Evolutionary conservation across 768 basidiomycete genomes (phyloP).

Genomic region (Dioszegia aurantiaca): DNA sequence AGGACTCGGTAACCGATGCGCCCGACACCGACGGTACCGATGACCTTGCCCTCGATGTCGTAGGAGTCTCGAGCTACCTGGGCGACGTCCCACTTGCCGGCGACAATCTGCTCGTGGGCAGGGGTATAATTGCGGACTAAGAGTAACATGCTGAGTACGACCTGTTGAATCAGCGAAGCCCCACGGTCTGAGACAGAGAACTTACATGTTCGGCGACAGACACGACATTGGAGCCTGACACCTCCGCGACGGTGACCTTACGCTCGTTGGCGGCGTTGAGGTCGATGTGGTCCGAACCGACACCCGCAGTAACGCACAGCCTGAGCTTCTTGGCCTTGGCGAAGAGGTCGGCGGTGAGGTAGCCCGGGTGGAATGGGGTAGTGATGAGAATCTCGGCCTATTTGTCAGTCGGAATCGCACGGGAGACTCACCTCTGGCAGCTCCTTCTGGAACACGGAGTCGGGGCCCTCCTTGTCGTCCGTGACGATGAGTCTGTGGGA

Average conservation of each 20-base stretch:
- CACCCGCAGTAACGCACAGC: constrained; percentile 83
- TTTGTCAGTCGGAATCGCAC: background rate
- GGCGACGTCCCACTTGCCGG: constrained; percentile 83
- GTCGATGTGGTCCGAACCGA: constrained; percentile 73
- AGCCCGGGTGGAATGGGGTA: constrained; percentile 51
- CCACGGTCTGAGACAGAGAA: background rate
- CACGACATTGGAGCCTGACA: constrained; percentile 72
- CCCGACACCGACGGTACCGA: constrained; percentile 78
- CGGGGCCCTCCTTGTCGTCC: constrained; percentile 76
- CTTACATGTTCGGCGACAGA: constrained; percentile 70
- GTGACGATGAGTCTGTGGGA: constrained; percentile 60
- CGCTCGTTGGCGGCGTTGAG: constrained; percentile 80
- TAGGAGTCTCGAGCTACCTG: constrained; percentile 76
- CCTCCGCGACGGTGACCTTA: constrained; percentile 73
- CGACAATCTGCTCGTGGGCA: constrained; percentile 70
- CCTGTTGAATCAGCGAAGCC: constrained; percentile 19
- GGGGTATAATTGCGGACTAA: constrained; percentile 82
- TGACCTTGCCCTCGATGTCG: constrained; percentile 85
- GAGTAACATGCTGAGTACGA: constrained; percentile 74
- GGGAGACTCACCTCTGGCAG: constrained; percentile 64
- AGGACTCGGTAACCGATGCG: constrained; percentile 84
- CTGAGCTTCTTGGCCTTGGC: constrained; percentile 80
- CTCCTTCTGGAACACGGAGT: constrained; percentile 78
- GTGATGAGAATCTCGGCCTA: constrained; percentile 40
- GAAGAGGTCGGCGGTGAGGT: constrained; percentile 49